These are phyloP conservation scores for Lyophyllum shimeji DNA, from an alignment of 768 basidiomycete genomes.

Conservation along the genomic window DNA sequence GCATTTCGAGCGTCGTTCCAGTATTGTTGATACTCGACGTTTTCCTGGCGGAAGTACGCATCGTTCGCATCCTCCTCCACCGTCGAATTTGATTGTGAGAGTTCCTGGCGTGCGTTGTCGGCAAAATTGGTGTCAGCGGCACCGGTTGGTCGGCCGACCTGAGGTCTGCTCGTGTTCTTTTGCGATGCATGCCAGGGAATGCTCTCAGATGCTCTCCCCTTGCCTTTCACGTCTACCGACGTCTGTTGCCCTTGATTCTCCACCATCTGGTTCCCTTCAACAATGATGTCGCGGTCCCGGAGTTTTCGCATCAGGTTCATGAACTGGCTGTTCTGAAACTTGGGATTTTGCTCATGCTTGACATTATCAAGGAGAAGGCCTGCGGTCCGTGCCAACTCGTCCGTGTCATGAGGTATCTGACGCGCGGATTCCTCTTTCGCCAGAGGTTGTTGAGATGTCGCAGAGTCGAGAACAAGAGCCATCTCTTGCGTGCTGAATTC, in stretches of 20 bases:
- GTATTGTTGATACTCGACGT: constrained; percentile 63
- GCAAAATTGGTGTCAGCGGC: constrained; percentile 5
- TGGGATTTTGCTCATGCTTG: constrained; percentile 72
- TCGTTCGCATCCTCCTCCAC: constrained; percentile 48
- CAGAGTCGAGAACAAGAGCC: constrained; percentile 15
- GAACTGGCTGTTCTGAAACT: constrained; percentile 84
- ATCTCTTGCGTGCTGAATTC: constrained; percentile 63
- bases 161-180: constrained; percentile 2
- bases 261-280: constrained; percentile 80
- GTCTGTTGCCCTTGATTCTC: constrained; percentile 39
- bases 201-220: constrained; percentile 48
- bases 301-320: constrained; percentile 84
- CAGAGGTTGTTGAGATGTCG: constrained; percentile 19
- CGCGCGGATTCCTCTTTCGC: constrained; percentile 19
- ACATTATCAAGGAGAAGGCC: constrained; percentile 77
- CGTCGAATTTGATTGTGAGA: not conserved
- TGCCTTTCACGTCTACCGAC: constrained; percentile 61
- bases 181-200: constrained; percentile 10
- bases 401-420: constrained; percentile 38
- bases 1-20: constrained; percentile 30
- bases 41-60: constrained; percentile 71
- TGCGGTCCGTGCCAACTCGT: constrained; percentile 81
- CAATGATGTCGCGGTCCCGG: constrained; percentile 73
- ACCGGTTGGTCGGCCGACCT: constrained; percentile 11
- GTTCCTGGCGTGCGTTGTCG: constrained; percentile 4